Base-by-base conservation (phyloP, 1,284 basidiomycete species). In the Chalciporus piperatoides region DNA sequence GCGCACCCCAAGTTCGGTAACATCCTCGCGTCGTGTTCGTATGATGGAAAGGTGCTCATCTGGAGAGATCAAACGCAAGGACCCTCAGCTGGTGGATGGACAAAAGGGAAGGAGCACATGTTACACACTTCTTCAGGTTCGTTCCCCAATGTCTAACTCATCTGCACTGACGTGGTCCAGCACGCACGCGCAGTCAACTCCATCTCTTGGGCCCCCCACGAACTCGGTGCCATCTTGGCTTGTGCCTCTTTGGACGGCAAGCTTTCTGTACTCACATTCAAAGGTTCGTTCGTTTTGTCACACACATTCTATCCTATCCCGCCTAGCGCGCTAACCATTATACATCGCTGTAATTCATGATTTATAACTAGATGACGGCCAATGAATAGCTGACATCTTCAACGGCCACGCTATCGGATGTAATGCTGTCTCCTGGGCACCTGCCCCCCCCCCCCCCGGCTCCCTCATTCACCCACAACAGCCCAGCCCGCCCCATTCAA, bases 191-290 rank as follows among this genome's bases (percentile, higher is more conserved):
- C 55, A 92, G 96, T 98, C 52, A 99, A 99, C 71, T 95, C 95
- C 0, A 90, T 99, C 33, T 92, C 93, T 0, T 99, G 97, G 96
- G 95, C 96, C 28, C 94, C 97, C 1, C 93, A 97, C 61, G 96
- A 98, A 68, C 82, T 98, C 11, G 96, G 97, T 47, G 92, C 97
- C 0, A 95, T 97, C 58, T 80, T 99, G 40, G 95, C 94, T 1
- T 99, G 96, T 63, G 96, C 96, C 1, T 96, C 92, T n/a, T 97
- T 93, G 2, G 96, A 99, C 67, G 96, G 96, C 56, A 97, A 97
- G 68, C 83, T 99, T 44, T 98, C 96, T 7, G 94, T 99, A 23
- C 76, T 99, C 53, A 92, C 90, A 6, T 99, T 99, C 78, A 96
- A 97, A 81, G 92, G 93, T 94, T 32, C 2, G 37, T 19, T 19